These are phyloP conservation scores for Pseudofabraea citricarpa DNA, from an alignment of 2,329 filamentous ascomycete species.

Conservation along the genomic window DNA sequence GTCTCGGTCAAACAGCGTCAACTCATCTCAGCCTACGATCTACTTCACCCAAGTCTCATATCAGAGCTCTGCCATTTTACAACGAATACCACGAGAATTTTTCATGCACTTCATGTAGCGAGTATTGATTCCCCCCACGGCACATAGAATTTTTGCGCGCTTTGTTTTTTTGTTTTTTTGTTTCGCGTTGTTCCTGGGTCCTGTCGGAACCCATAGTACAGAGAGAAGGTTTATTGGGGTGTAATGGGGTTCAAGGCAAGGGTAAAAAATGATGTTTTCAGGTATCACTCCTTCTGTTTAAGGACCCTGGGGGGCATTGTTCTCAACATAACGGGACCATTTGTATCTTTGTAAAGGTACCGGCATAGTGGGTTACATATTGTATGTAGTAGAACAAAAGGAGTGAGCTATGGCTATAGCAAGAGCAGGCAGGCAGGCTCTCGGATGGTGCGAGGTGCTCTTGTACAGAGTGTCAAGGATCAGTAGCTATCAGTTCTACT, in stretches of 20 bases:
- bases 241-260: not conserved
- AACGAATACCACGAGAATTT: not conserved
- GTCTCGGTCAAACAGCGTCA: not conserved
- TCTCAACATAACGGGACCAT: not conserved
- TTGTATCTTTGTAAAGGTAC: too few relatives aligned
- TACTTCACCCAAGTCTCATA: too few relatives aligned
- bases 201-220: not conserved
- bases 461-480: too few relatives aligned
- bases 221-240: not conserved
- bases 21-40: not conserved
- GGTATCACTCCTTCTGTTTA: not conserved
- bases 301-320: not conserved
- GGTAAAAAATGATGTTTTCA: too few relatives aligned
- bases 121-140: slow-evolving; percentile 5
- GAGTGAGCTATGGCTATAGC: not conserved
- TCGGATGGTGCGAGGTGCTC: too few relatives aligned
- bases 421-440: not conserved
- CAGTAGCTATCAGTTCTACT: too few relatives aligned
- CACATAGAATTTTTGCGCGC: slow-evolving; percentile 3
- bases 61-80: not conserved
- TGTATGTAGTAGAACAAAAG: not conserved
- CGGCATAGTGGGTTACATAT: not conserved
- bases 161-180: slow-evolving; percentile 2
- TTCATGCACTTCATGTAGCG: slow-evolving; percentile 1
- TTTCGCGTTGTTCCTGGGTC: not conserved